phyloP scores from a whole-genome alignment of 2,329 filamentous ascomycete genomes.

The Venturia asperata region DNA sequence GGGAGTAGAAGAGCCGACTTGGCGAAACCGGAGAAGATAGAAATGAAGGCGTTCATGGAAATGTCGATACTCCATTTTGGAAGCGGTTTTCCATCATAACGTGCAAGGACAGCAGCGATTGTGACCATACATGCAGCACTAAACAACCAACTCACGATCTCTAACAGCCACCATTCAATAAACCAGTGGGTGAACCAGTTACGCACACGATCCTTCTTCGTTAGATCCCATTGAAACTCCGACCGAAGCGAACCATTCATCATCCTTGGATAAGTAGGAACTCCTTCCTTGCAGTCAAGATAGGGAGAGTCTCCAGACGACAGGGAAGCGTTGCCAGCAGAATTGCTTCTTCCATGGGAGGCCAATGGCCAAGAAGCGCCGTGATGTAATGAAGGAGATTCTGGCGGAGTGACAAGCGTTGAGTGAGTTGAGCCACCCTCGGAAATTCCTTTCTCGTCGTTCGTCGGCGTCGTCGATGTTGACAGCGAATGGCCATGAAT shows the following conservation, averaged over 20 bases:
- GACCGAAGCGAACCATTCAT: conserved; percentile 10
- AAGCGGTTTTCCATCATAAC: conserved; percentile 27
- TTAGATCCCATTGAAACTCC: conserved; percentile 13
- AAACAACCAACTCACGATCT: conserved; percentile 26
- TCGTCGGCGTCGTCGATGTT: not conserved
- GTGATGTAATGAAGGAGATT: not conserved
- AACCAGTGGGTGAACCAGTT: conserved; percentile 20
- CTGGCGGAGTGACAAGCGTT: not conserved
- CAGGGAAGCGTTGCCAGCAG: not conserved
- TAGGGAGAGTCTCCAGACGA: not conserved
- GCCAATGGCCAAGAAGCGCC: not conserved
- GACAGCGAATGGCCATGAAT: conserved; percentile 1
- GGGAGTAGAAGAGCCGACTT: conserved; percentile 27
- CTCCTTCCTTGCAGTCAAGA: conserved; percentile 1
- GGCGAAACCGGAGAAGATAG: conserved; percentile 27
- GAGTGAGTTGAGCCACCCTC: not conserved
- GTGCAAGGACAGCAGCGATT: conserved; percentile 30
- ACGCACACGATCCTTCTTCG: not conserved
- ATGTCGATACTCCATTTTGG: conserved; percentile 30
- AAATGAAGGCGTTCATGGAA: conserved; percentile 30
- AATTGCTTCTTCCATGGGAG: not conserved
- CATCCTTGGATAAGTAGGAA: not conserved
- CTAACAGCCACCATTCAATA: conserved; percentile 27
- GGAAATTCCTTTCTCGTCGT: not conserved
- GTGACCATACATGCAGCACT: conserved; percentile 30